A percentile compares a stretch with the other conserved stretches of the same genome.
phyloP scores from a whole-genome alignment of 768 basidiomycete species.

The Calocybe gangraenosa region DNA sequence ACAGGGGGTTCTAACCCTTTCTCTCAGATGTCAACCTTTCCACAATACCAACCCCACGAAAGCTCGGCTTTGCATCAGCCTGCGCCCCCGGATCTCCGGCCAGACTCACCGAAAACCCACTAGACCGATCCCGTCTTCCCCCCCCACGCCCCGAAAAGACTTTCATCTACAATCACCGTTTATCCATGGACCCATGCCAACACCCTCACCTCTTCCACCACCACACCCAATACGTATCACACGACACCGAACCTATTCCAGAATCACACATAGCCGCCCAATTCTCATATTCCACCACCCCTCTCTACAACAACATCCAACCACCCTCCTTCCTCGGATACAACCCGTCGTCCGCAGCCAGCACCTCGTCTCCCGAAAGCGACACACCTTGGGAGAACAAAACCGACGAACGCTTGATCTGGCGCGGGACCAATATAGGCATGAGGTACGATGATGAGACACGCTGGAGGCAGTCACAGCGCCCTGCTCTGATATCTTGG shows the following conservation, averaged over 20 bases:
- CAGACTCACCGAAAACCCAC: conserved; percentile 19
- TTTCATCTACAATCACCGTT: conserved; percentile 41
- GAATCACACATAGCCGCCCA: no score
- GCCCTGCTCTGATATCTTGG: conserved; percentile 37
- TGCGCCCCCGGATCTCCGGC: conserved; percentile 26
- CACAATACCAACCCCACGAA: conserved; percentile 11
- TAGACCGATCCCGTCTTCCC: conserved; percentile 19
- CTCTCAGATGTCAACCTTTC: conserved; percentile 19
- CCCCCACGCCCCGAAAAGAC: conserved; percentile 22
- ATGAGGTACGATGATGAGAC: conserved; percentile 31
- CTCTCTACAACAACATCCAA: conserved; percentile 39
- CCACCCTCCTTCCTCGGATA: conserved; percentile 33
- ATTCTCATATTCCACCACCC: conserved; percentile 36
- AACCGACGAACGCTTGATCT: conserved; percentile 49
- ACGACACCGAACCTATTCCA: conserved; percentile 32
- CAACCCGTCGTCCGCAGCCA: conserved; percentile 38
- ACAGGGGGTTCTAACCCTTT: neutral
- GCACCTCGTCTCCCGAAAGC: conserved; percentile 28
- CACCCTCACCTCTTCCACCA: conserved; percentile 33
- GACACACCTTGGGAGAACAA: conserved; percentile 63
- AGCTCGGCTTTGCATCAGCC: conserved; percentile 26
- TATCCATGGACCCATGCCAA: conserved; percentile 39
- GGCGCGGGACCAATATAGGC: conserved; percentile 74
- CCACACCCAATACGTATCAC: conserved; percentile 42
- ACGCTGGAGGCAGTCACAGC: conserved; percentile 44